Evolutionary conservation across 148 eudicot genomes (phyloP).

Genomic region (Camellia sinensis): DNA sequence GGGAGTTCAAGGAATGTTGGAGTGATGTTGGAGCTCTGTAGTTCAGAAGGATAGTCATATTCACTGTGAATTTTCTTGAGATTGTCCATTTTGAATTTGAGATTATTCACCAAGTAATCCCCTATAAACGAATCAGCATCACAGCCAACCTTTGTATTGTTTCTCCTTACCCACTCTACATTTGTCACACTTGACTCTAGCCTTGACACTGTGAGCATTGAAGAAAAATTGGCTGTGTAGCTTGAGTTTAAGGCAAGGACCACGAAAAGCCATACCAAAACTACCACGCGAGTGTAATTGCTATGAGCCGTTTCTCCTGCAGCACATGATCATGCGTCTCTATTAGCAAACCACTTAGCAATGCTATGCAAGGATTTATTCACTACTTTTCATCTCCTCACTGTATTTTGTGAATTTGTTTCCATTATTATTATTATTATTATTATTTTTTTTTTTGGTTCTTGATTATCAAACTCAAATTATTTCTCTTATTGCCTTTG

Average conservation of each 20-base stretch:
- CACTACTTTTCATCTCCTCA: no score
- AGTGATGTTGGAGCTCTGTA: neutral
- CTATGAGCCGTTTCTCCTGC: neutral
- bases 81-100: neutral
- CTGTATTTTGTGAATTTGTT: no score
- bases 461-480: no score
- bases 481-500: no score
- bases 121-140: neutral
- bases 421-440: no score
- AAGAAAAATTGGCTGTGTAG: neutral
- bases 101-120: neutral
- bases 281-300: conserved; percentile 22
- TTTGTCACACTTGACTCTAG: neutral
- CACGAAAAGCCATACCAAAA: conserved; percentile 32
- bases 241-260: conserved; percentile 16
- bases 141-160: neutral
- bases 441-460: no score
- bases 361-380: no score
- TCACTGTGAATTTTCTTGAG: neutral
- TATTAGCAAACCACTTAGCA: no score
- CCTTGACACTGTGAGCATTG: neutral
- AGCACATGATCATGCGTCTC: no score
- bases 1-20: neutral
- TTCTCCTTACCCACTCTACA: neutral
- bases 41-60: neutral